Evolutionary conservation across 805 yeast genomes (phyloP).

Genomic region (Trichomonascus vanleenenianus): DNA sequence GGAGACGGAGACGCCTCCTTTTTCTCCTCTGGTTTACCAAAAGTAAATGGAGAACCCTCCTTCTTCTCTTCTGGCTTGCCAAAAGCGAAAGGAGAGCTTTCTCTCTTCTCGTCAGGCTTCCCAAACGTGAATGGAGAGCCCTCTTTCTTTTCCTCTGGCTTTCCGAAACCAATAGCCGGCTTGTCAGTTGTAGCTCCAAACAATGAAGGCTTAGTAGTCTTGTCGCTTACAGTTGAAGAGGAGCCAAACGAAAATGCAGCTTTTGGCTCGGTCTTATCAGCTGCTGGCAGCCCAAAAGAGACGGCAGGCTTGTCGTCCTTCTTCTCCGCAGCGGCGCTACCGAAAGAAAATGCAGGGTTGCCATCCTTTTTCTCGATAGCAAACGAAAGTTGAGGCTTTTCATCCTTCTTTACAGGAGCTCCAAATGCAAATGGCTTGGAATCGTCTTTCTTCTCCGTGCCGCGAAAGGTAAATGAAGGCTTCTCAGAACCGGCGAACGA

Average conservation of each 20-base stretch:
- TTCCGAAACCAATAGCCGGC: neutral
- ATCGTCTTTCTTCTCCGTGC: neutral
- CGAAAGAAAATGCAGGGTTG: conserved; percentile 3
- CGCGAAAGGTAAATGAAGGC: too few species aligned
- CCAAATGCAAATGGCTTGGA: conserved; percentile 9
- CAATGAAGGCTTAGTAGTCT: neutral
- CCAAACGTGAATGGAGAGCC: neutral
- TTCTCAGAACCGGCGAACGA: conserved; percentile 7
- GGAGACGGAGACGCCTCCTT: conserved; percentile 1
- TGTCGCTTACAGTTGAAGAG: neutral
- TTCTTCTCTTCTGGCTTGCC: neutral
- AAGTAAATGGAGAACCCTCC: neutral
- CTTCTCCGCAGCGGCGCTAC: neutral
- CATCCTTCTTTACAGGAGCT: neutral
- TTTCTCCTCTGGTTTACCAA: neutral
- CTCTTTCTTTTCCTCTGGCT: neutral
- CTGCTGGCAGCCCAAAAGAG: conserved; percentile 5
- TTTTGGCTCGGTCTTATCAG: neutral
- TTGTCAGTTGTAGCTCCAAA: neutral
- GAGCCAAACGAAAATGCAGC: conserved; percentile 7
- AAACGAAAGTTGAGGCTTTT: conserved; percentile 5
- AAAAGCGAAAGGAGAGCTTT: neutral
- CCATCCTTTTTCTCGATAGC: conserved; percentile 1
- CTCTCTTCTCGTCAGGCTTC: neutral
- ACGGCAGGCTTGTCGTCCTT: conserved; percentile 9